phyloP scores from a whole-genome alignment of 2,329 filamentous ascomycete species.

The Plectosphaerella cucumerina region DNA sequence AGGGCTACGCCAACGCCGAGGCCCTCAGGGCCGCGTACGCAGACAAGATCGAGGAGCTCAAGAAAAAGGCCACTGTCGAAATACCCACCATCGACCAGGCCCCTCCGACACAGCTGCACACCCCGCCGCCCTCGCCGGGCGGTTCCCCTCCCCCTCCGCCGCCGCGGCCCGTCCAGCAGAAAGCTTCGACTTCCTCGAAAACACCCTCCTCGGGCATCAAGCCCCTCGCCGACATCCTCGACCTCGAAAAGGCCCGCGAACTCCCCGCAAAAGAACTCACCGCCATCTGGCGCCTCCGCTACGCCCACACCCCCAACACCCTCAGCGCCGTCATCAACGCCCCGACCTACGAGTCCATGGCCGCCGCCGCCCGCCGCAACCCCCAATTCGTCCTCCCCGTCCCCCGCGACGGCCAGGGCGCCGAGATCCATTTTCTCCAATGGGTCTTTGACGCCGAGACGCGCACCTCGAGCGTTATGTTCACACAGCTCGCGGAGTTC shows the following conservation, averaged over 20 bases:
- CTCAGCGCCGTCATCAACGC: conserved; percentile 82
- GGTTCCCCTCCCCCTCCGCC: conserved; percentile 6
- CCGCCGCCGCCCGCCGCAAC: conserved; percentile 64
- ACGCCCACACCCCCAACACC: conserved; percentile 66
- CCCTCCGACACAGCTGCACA: conserved; percentile 22
- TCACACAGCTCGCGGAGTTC: conserved; percentile 91
- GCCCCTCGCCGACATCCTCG: conserved; percentile 55
- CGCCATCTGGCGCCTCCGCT: conserved; percentile 83
- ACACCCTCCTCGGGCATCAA: conserved; percentile 29
- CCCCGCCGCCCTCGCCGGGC: conserved; percentile 16
- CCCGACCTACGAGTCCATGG: conserved; percentile 69
- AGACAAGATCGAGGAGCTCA: conserved; percentile 72
- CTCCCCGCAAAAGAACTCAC: conserved; percentile 81
- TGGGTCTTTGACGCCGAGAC: conserved; percentile 79
- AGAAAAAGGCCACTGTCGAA: conserved; percentile 59
- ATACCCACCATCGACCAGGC: conserved; percentile 26
- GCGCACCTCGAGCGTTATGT: conserved; percentile 72
- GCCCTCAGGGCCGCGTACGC: conserved; percentile 79
- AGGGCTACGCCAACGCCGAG: conserved; percentile 66
- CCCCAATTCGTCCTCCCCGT: conserved; percentile 92
- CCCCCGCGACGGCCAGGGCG: conserved; percentile 62
- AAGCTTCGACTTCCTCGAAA: conserved; percentile 12
- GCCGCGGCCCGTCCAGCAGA: conserved; percentile 21
- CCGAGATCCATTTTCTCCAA: conserved; percentile 94
- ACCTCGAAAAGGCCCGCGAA: conserved; percentile 70